phyloP scores from a whole-genome alignment of 2,329 filamentous ascomycete species.

The Fusarium veterinarium region DNA sequence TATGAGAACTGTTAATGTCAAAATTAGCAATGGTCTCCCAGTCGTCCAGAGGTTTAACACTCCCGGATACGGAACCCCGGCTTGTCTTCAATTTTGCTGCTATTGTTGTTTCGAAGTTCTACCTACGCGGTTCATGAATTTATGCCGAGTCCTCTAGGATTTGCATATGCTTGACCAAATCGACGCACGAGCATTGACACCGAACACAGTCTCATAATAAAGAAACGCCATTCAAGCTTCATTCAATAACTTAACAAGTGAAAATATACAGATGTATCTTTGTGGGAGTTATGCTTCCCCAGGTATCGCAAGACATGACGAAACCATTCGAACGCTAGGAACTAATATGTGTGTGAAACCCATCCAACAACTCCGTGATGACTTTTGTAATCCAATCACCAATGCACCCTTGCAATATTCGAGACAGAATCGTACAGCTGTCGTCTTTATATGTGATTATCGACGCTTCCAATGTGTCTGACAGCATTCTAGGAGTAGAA shows the following conservation, averaged over 20 bases:
- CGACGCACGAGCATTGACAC: background rate
- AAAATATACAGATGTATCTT: slow-evolving; percentile 28
- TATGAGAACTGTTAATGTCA: no score
- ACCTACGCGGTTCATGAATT: background rate
- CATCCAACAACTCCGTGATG: slow-evolving; percentile 40
- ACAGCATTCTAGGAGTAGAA: slow-evolving; percentile 62
- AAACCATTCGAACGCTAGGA: slow-evolving; percentile 41
- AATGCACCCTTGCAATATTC: slow-evolving; percentile 33
- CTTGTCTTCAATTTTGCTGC: background rate
- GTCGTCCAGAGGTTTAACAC: no score
- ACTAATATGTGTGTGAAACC: slow-evolving; percentile 37
- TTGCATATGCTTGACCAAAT: background rate
- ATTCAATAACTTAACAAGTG: slow-evolving; percentile 3
- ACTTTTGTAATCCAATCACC: slow-evolving; percentile 44
- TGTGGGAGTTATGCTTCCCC: slow-evolving; percentile 7
- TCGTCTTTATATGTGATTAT: slow-evolving; percentile 14
- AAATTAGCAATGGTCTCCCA: background rate
- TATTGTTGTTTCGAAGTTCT: background rate
- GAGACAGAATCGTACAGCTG: slow-evolving; percentile 39
- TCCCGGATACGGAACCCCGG: background rate
- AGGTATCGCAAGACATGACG: slow-evolving; percentile 25
- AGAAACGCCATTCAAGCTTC: background rate
- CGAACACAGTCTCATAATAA: background rate
- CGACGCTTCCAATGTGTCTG: background rate
- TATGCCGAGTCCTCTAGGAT: background rate